Evolutionary conservation across 1,284 basidiomycete genomes (phyloP).

Genomic region (Ceratobasidium sp.): DNA sequence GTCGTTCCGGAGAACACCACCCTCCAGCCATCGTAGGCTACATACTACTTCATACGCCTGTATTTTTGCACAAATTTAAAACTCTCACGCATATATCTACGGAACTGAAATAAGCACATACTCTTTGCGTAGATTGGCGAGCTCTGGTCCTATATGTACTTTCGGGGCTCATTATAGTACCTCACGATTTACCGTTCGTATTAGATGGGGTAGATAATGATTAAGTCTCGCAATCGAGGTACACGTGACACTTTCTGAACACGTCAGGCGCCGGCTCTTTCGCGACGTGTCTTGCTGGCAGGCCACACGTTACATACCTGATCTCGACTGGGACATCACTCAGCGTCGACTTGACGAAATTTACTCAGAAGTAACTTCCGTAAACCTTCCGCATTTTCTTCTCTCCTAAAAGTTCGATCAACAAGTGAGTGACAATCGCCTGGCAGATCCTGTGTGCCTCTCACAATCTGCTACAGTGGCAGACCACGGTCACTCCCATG

Average conservation of each 20-base stretch:
- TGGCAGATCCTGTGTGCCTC: not conserved
- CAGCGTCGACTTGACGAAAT: too few relatives aligned
- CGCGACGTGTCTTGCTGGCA: conserved; percentile 35
- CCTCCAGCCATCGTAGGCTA: not conserved
- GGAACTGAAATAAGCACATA: too few relatives aligned
- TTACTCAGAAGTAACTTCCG: not conserved
- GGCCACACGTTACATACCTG: not conserved
- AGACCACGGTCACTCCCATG: conserved; percentile 42
- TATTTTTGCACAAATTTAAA: too few relatives aligned
- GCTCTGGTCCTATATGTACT: too few relatives aligned
- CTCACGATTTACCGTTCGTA: too few relatives aligned
- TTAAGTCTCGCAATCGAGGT: too few relatives aligned
- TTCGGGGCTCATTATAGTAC: too few relatives aligned
- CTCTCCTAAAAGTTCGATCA: not conserved
- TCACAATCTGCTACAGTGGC: conserved; percentile 8
- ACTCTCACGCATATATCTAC: too few relatives aligned
- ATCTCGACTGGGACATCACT: not conserved
- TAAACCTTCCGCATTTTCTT: not conserved
- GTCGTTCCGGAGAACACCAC: not conserved
- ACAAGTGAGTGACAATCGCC: conserved; percentile 5
- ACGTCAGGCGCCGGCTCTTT: conserved; percentile 39
- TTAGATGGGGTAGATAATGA: too few relatives aligned
- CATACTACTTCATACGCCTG: conserved; percentile 8
- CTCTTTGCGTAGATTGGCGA: too few relatives aligned
- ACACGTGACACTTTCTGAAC: conserved; percentile 36